Evolutionary conservation across 163 green algal genomes (phyloP).

Genomic region (Chloroidium sp.): DNA sequence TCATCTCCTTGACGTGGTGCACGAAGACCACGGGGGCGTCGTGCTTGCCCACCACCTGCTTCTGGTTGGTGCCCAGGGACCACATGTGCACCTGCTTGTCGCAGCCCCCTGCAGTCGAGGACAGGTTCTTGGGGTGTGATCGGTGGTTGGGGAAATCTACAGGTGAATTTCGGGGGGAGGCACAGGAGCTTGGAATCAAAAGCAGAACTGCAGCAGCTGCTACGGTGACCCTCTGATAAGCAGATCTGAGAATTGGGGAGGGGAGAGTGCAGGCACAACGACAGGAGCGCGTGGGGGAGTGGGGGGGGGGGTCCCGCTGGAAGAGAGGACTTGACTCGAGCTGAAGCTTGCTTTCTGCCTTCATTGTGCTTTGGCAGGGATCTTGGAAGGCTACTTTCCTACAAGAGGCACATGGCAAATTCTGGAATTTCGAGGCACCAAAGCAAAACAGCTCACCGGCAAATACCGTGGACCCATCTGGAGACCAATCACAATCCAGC

Average conservation of each 20-base stretch:
- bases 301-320: too few relatives aligned
- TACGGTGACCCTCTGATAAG: too few relatives aligned
- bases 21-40: slow-evolving; percentile 71
- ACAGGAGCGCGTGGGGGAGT: not conserved
- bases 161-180: not conserved
- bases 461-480: slow-evolving; percentile 64
- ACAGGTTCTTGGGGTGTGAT: not conserved
- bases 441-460: slow-evolving; percentile 6
- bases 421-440: too few relatives aligned
- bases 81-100: slow-evolving; percentile 93
- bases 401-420: too few relatives aligned
- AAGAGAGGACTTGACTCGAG: too few relatives aligned
- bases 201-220: not conserved
- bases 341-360: too few relatives aligned
- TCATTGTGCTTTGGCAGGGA: too few relatives aligned
- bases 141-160: not conserved
- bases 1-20: slow-evolving; percentile 48
- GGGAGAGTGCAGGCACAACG: not conserved
- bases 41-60: slow-evolving; percentile 76
- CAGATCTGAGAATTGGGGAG: not conserved
- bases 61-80: slow-evolving; percentile 76
- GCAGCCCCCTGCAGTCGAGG: slow-evolving; percentile 40
- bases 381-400: too few relatives aligned
- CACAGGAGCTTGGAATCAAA: not conserved
- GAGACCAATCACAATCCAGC: slow-evolving; percentile 75